These are phyloP conservation scores for Mortierella sp. DNA, from an alignment of 371 early-diverging fungal genomes.

Conservation along the genomic window DNA sequence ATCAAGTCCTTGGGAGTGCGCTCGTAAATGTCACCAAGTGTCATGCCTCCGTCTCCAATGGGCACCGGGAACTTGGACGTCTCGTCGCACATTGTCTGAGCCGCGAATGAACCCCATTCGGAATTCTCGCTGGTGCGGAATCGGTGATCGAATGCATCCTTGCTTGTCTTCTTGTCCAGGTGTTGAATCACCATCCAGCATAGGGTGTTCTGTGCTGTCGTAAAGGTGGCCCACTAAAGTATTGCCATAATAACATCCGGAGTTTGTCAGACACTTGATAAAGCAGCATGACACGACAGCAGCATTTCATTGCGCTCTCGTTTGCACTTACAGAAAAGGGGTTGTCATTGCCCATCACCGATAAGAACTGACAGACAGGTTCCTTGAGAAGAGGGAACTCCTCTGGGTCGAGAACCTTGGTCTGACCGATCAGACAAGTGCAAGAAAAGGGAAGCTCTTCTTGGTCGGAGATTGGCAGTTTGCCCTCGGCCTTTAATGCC, in stretches of 20 bases:
- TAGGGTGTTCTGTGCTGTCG: neutral
- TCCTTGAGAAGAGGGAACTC: neutral
- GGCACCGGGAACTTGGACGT: neutral
- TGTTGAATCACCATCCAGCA: neutral
- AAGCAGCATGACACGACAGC: no score
- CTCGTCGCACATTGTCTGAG: neutral
- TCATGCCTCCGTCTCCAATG: neutral
- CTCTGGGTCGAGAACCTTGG: neutral
- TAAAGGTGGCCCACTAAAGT: neutral
- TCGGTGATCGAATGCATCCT: neutral
- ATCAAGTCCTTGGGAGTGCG: no score
- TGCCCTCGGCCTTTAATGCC: neutral
- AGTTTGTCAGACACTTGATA: no score
- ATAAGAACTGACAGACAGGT: constrained; percentile 1
- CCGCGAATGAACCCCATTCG: neutral
- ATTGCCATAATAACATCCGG: no score
- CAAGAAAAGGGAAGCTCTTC: neutral
- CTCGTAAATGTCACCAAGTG: neutral
- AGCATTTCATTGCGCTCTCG: neutral
- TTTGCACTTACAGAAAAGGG: neutral
- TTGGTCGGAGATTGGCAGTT: constrained; percentile 12
- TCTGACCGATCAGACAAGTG: constrained; percentile 13
- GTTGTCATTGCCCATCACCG: neutral
- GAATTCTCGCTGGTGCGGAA: neutral
- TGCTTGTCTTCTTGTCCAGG: neutral